These are phyloP conservation scores for Cutaneotrichosporon spelunceum DNA, from an alignment of 1,284 basidiomycete genomes.

Conservation along the genomic window DNA sequence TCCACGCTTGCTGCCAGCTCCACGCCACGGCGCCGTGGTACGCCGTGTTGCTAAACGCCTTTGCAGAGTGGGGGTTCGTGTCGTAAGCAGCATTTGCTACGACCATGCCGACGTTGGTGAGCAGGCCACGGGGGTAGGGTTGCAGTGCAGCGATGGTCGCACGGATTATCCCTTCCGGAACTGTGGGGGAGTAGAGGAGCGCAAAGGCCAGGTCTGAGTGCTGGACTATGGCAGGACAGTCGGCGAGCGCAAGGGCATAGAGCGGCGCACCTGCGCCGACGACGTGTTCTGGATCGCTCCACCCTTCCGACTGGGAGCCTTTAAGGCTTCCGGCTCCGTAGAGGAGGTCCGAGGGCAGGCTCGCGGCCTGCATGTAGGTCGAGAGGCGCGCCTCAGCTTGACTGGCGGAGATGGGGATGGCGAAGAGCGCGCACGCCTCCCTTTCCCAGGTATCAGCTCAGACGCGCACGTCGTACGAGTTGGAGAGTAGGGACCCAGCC, in stretches of 20 bases:
- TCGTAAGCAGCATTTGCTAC: constrained; percentile 55
- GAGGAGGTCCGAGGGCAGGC: constrained; percentile 47
- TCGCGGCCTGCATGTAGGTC: constrained; percentile 52
- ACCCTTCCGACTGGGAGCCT: constrained; percentile 8
- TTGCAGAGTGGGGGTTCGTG: constrained; percentile 48
- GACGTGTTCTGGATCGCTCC: neutral
- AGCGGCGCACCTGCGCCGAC: constrained; percentile 1
- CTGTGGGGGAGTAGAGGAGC: constrained; percentile 51
- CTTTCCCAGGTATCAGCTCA: constrained; percentile 53
- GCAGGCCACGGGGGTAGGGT: constrained; percentile 52
- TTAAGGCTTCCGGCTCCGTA: constrained; percentile 32
- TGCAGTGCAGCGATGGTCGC: constrained; percentile 52
- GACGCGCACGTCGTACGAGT: constrained; percentile 41
- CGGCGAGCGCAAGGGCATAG: constrained; percentile 47
- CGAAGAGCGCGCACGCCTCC: constrained; percentile 53
- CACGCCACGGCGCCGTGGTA: constrained; percentile 56
- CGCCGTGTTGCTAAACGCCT: constrained; percentile 50
- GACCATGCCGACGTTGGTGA: constrained; percentile 46
- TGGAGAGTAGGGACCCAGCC: constrained; percentile 46
- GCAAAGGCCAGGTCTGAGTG: constrained; percentile 54
- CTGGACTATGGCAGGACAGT: constrained; percentile 48
- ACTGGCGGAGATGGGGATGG: constrained; percentile 47
- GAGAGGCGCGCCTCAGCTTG: constrained; percentile 48
- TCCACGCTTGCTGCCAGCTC: constrained; percentile 54
- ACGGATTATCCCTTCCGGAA: constrained; percentile 41